Conservation (phyloP, 352 stramenopile genomes). For the Globisporangium splendens region DNA sequence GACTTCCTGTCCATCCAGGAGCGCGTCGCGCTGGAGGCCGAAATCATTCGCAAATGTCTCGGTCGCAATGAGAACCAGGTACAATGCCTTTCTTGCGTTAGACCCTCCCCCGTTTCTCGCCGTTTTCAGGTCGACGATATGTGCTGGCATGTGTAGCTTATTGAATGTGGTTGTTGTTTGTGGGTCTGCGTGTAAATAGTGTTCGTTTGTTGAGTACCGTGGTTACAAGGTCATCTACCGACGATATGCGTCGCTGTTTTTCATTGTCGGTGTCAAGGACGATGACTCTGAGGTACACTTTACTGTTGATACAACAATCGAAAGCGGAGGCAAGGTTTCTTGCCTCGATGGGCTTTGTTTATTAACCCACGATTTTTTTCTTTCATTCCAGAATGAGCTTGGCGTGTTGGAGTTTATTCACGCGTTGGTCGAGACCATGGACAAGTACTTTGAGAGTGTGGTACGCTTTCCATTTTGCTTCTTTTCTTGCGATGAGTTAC, state of each 20-base stretch:
- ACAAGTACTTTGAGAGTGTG: constrained; percentile 99
- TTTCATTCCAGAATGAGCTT: constrained; percentile 94
- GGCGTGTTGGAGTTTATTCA: constrained; percentile 99
- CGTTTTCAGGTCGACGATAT: background rate
- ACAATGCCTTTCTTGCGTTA: background rate
- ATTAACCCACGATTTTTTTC: background rate
- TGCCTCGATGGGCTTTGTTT: background rate
- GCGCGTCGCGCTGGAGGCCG: constrained; percentile 96
- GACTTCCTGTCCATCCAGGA: constrained; percentile 99
- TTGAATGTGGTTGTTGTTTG: background rate
- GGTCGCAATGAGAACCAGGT: constrained; percentile 96
- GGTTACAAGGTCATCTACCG: constrained; percentile 99
- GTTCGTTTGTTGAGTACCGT: constrained; percentile 99
- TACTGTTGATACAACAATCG: background rate
- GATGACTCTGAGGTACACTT: constrained; percentile 85
- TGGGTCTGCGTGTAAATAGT: constrained; percentile 57
- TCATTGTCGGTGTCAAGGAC: constrained; percentile 99
- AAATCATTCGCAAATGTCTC: constrained; percentile 99
- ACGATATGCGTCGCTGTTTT: constrained; percentile 99
- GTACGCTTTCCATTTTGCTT: constrained; percentile 31
- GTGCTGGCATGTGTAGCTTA: background rate
- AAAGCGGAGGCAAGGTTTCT: too few relatives aligned
- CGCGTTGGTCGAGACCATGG: constrained; percentile 98
- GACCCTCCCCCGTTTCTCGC: background rate
- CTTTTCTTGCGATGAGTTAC: background rate